Evolutionary conservation across 2,329 filamentous ascomycete genomes (phyloP).

Genomic region (Penicillium griseofulvum): DNA sequence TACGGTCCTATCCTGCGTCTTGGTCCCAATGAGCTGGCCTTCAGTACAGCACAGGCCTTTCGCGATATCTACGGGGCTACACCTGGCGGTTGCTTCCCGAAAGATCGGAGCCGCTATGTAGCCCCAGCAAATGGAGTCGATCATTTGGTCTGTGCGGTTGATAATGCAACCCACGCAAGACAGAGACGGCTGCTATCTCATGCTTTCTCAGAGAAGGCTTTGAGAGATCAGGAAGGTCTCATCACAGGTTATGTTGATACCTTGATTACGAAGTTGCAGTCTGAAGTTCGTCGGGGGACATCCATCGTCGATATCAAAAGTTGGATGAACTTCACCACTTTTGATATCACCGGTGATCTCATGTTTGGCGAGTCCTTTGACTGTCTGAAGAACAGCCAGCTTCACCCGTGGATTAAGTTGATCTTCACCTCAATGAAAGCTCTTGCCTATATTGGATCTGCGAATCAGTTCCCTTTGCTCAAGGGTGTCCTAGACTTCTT

Average conservation of each 20-base stretch:
- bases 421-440: slow-evolving; percentile 32
- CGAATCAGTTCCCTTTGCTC: slow-evolving; percentile 21
- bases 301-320: slow-evolving; percentile 25
- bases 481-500: slow-evolving; percentile 7
- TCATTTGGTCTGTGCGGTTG: slow-evolving; percentile 20
- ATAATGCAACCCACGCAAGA: slow-evolving; percentile 19
- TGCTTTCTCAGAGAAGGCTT: slow-evolving; percentile 31
- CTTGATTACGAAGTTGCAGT: slow-evolving; percentile 22
- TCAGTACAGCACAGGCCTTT: slow-evolving; percentile 29
- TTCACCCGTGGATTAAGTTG: slow-evolving; percentile 43
- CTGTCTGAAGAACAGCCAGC: slow-evolving; percentile 36
- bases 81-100: slow-evolving; percentile 21
- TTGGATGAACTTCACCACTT: slow-evolving; percentile 39
- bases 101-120: slow-evolving; percentile 21
- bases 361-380: slow-evolving; percentile 42
- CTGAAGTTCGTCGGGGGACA: background rate
- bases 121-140: slow-evolving; percentile 39
- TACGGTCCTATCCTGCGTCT: slow-evolving; percentile 22
- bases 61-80: slow-evolving; percentile 35
- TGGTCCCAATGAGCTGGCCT: slow-evolving; percentile 23
- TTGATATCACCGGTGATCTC: slow-evolving; percentile 42
- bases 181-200: slow-evolving; percentile 24
- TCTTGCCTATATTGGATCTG: slow-evolving; percentile 15
- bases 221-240: slow-evolving; percentile 30
- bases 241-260: slow-evolving; percentile 28